Evolutionary conservation across 768 basidiomycete genomes (phyloP).

Genomic region (Phallus indusiatus): DNA sequence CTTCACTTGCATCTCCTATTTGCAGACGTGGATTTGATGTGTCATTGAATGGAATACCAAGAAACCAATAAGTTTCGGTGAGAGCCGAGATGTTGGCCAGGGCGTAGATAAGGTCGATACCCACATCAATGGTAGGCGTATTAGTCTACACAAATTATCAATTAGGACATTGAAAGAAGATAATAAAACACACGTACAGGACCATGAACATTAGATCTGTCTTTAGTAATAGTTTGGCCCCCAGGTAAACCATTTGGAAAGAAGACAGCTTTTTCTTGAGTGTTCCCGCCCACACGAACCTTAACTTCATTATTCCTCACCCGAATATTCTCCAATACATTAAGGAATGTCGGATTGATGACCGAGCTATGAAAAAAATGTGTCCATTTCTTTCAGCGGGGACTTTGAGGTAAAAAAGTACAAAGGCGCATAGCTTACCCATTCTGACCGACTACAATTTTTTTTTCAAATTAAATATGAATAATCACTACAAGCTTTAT

Average conservation of each 20-base stretch:
- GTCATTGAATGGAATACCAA: slow-evolving; percentile 61
- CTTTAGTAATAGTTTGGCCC: slow-evolving; percentile 43
- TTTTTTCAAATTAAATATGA: slow-evolving; percentile 4
- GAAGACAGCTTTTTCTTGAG: slow-evolving; percentile 47
- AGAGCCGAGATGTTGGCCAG: slow-evolving; percentile 49
- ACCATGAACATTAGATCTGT: slow-evolving; percentile 23
- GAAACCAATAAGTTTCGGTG: slow-evolving; percentile 57
- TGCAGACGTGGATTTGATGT: slow-evolving; percentile 40
- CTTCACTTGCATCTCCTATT: slow-evolving; percentile 49
- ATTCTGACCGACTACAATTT: slow-evolving; percentile 44
- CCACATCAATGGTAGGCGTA: slow-evolving; percentile 59
- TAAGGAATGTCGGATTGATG: slow-evolving; percentile 64
- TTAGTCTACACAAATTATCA: slow-evolving; percentile 41
- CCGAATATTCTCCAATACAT: slow-evolving; percentile 64
- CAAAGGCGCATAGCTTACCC: slow-evolving; percentile 21
- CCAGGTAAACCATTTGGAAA: slow-evolving; percentile 38
- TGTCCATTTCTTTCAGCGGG: background rate
- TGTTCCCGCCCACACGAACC: slow-evolving; percentile 74
- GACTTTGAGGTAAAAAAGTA: background rate
- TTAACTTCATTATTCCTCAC: slow-evolving; percentile 52
- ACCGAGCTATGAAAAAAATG: slow-evolving; percentile 9
- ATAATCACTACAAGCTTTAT: slow-evolving; percentile 5
- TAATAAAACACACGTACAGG: slow-evolving; percentile 25
- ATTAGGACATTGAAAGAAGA: slow-evolving; percentile 1
- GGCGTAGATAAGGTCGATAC: slow-evolving; percentile 57